phyloP scores from a whole-genome alignment of 495 filamentous ascomycete genomes.

The Penicilliopsis zonata region DNA sequence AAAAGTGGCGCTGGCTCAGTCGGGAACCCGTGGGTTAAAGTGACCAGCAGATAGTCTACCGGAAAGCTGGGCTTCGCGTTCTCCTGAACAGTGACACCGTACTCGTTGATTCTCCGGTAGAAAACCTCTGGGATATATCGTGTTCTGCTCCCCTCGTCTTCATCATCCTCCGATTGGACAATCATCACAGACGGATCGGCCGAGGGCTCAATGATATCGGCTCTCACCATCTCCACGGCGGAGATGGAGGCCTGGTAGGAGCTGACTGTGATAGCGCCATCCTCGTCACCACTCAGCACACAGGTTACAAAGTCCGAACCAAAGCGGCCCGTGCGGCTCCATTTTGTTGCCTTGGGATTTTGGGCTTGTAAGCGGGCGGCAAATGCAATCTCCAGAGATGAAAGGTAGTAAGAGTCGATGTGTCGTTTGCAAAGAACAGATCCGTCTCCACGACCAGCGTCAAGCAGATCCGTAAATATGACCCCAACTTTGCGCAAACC shows the following conservation, averaged over 20 bases:
- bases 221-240: slow-evolving; percentile 91
- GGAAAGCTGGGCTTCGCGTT: slow-evolving; percentile 95
- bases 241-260: slow-evolving; percentile 92
- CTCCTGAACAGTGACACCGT: slow-evolving; percentile 90
- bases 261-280: slow-evolving; percentile 77
- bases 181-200: slow-evolving; percentile 91
- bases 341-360: slow-evolving; percentile 85
- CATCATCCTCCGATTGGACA: slow-evolving; percentile 82
- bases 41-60: slow-evolving; percentile 91
- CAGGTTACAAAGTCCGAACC: slow-evolving; percentile 97
- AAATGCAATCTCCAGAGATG: slow-evolving; percentile 84
- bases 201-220: slow-evolving; percentile 89
- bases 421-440: slow-evolving; percentile 91
- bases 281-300: slow-evolving; percentile 81
- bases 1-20: slow-evolving; percentile 66
- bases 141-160: slow-evolving; percentile 52
- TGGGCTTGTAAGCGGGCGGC: slow-evolving; percentile 77
- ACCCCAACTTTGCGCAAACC: slow-evolving; percentile 85
- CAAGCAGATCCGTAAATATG: slow-evolving; percentile 88
- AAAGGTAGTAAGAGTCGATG: slow-evolving; percentile 87
- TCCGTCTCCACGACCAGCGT: slow-evolving; percentile 68
- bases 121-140: slow-evolving; percentile 97
- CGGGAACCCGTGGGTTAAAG: slow-evolving; percentile 93
- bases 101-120: slow-evolving; percentile 90
- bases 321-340: slow-evolving; percentile 90